Conservation (phyloP, 2,329 filamentous ascomycete genomes). For the Cercospora sp. region DNA sequence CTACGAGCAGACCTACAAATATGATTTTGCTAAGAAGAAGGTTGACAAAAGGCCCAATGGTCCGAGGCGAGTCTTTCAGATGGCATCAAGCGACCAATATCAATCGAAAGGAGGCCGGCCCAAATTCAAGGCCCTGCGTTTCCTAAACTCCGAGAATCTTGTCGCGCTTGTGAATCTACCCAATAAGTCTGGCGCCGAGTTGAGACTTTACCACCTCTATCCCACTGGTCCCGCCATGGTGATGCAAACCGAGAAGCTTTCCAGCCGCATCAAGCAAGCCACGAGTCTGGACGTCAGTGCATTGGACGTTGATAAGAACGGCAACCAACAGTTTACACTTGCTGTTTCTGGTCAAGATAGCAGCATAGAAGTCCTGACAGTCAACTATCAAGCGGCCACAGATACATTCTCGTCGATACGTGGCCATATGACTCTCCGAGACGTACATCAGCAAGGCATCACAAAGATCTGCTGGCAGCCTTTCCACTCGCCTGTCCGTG, state of each 20-base stretch:
- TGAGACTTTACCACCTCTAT: conserved; percentile 60
- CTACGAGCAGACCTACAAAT: conserved; percentile 62
- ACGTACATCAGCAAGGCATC: conserved; percentile 60
- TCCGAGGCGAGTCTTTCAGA: conserved; percentile 46
- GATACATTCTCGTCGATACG: conserved; percentile 52
- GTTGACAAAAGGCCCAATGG: conserved; percentile 43
- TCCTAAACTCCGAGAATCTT: conserved; percentile 54
- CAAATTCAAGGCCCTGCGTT: conserved; percentile 59
- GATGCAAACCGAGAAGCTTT: conserved; percentile 59
- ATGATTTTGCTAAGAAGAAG: conserved; percentile 48
- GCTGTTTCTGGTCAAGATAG: conserved; percentile 79
- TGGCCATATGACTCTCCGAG: conserved; percentile 52
- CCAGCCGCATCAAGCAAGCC: conserved; percentile 68
- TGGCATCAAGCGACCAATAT: conserved; percentile 39
- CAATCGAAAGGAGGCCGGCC: conserved; percentile 40
- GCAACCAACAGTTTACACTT: conserved; percentile 73
- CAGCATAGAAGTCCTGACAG: conserved; percentile 73
- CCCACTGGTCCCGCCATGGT: conserved; percentile 56
- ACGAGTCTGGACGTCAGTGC: conserved; percentile 76
- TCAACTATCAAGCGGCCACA: conserved; percentile 64
- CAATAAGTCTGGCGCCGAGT: conserved; percentile 56
- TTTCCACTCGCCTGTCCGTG: conserved; percentile 44
- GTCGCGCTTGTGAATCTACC: conserved; percentile 59
- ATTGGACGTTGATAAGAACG: conserved; percentile 59
- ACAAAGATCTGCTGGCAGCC: conserved; percentile 54